These are phyloP conservation scores for Macrotyloma uniflorum DNA, from an alignment of 306 rosid species.

Conservation along the genomic window DNA sequence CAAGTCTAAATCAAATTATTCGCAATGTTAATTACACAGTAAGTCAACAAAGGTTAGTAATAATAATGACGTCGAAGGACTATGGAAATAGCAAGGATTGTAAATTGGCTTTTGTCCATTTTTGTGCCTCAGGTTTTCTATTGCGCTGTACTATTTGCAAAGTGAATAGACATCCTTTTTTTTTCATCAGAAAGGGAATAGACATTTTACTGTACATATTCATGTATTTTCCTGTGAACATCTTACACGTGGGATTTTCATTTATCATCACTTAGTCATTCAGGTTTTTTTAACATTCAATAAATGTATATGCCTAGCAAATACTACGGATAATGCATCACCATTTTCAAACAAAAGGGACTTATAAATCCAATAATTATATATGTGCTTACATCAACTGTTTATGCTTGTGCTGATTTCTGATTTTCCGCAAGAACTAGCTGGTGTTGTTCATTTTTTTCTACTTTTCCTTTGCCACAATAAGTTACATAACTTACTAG, in stretches of 20 bases:
- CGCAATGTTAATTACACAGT: slow-evolving; percentile 32
- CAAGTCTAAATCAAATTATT: slow-evolving; percentile 48
- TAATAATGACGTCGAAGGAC: slow-evolving; percentile 40
- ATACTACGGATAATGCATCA: too few relatives aligned
- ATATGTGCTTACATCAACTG: not conserved
- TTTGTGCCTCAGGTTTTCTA: slow-evolving; percentile 23
- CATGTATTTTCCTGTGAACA: slow-evolving; percentile 21
- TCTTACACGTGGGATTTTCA: slow-evolving; percentile 42
- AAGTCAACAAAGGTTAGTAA: slow-evolving; percentile 44
- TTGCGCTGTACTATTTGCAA: slow-evolving; percentile 42
- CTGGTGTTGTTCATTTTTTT: not conserved
- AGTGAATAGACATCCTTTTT: slow-evolving; percentile 38
- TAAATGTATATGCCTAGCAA: not conserved
- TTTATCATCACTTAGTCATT: not conserved
- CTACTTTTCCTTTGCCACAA: not conserved
- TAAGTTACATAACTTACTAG: not conserved
- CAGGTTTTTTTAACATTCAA: not conserved
- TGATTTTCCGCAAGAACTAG: not conserved
- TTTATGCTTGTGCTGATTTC: not conserved
- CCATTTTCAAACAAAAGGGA: slow-evolving; percentile 12
- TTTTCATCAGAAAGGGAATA: not conserved
- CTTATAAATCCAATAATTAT: not conserved
- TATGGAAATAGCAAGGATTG: slow-evolving; percentile 29
- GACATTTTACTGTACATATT: slow-evolving; percentile 40
- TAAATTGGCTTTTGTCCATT: slow-evolving; percentile 46